phyloP scores from a whole-genome alignment of 148 eudicot species.

The Cornus florida region DNA sequence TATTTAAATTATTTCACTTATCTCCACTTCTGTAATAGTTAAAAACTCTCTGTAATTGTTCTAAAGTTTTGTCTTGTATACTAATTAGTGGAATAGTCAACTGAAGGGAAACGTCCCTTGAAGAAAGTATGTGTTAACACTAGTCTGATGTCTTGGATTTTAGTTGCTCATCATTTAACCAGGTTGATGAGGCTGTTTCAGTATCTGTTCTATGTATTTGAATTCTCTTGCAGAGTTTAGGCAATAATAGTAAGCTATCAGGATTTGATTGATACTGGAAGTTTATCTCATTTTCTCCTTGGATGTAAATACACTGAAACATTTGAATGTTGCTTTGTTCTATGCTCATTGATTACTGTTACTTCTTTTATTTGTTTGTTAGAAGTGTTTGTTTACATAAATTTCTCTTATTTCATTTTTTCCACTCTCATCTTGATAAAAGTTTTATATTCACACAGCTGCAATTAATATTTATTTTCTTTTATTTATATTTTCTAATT shows the following conservation, averaged over 20 bases:
- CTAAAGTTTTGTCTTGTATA: too few relatives aligned
- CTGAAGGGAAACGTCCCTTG: background rate
- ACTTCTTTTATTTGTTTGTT: background rate
- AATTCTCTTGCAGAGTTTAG: conserved; percentile 4
- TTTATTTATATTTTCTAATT: background rate
- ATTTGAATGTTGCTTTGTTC: background rate
- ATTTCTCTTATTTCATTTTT: background rate
- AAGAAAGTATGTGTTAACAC: background rate
- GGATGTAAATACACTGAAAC: background rate
- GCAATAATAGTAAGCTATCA: background rate
- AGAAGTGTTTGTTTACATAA: background rate
- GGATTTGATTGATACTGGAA: background rate
- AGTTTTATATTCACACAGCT: background rate
- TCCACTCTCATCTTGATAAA: background rate
- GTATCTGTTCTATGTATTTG: background rate
- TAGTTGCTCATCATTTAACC: background rate
- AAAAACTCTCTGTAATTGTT: background rate
- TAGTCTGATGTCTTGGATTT: background rate
- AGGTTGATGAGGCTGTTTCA: background rate
- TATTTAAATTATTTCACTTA: background rate
- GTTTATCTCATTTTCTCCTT: background rate
- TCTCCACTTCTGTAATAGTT: background rate
- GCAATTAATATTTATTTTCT: background rate
- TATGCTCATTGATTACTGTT: background rate
- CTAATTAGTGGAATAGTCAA: background rate